Evolutionary conservation across 2,329 filamentous ascomycete species (phyloP).

Genomic region (Atkinsonella texensis): DNA sequence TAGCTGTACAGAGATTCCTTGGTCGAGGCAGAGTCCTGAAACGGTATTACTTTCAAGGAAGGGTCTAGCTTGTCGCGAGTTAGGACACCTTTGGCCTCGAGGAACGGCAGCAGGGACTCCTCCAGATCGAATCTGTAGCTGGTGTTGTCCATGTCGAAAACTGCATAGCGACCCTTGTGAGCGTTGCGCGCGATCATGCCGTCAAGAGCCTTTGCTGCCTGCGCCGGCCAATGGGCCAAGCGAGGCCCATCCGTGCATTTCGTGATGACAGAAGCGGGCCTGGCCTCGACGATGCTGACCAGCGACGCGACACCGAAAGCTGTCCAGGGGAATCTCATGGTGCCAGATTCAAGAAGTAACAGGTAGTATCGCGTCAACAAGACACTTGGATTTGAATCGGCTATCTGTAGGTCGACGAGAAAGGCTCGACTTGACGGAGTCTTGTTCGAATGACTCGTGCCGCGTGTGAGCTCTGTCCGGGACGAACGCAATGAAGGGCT

Average conservation of each 20-base stretch:
- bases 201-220: slow-evolving; percentile 22
- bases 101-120: slow-evolving; percentile 30
- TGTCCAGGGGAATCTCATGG: slow-evolving; percentile 1
- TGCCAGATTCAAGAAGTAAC: background rate
- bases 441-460: too few species aligned
- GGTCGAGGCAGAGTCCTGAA: slow-evolving; percentile 25
- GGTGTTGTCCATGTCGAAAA: slow-evolving; percentile 35
- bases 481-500: too few species aligned
- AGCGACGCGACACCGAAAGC: background rate
- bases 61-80: slow-evolving; percentile 29
- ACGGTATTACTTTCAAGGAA: slow-evolving; percentile 27
- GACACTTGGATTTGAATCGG: too few species aligned
- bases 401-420: too few species aligned
- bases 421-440: too few species aligned
- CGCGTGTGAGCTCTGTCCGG: too few species aligned
- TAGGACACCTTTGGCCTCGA: slow-evolving; percentile 28
- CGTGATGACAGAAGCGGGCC: background rate
- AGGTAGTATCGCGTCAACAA: too few species aligned
- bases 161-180: slow-evolving; percentile 24
- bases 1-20: slow-evolving; percentile 33
- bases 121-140: slow-evolving; percentile 29
- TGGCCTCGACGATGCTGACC: background rate
- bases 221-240: slow-evolving; percentile 22
- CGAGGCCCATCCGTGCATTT: background rate
- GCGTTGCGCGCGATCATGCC: slow-evolving; percentile 27